Conservation (phyloP, 2,329 filamentous ascomycete species). For the Thelonectria discophora region DNA sequence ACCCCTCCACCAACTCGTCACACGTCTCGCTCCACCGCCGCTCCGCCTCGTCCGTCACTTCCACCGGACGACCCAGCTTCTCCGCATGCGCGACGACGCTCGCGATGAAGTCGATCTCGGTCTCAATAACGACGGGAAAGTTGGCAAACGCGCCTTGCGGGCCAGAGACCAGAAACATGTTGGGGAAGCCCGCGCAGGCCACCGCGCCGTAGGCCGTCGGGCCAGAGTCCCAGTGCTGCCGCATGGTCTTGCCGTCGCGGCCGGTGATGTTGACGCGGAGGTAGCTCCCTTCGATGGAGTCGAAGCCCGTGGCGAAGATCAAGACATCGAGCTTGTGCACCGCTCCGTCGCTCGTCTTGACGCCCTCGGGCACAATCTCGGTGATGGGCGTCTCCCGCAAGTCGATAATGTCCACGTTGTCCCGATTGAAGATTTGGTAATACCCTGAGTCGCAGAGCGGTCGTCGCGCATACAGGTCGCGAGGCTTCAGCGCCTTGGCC, state of each 20-base stretch:
- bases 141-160: slow-evolving; percentile 23
- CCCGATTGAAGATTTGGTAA: slow-evolving; percentile 59
- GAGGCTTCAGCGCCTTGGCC: slow-evolving; percentile 30
- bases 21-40: slow-evolving; percentile 4
- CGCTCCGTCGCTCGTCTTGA: slow-evolving; percentile 46
- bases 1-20: slow-evolving; percentile 8
- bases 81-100: slow-evolving; percentile 6
- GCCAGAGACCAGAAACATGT: slow-evolving; percentile 16
- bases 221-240: slow-evolving; percentile 2
- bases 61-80: neutral
- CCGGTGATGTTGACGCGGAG: neutral
- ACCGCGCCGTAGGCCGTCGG: neutral
- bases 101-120: slow-evolving; percentile 21
- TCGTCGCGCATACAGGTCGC: slow-evolving; percentile 27
- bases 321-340: slow-evolving; percentile 48
- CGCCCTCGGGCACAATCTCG: slow-evolving; percentile 47
- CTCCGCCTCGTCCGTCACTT: slow-evolving; percentile 4
- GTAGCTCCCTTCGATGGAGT: slow-evolving; percentile 40
- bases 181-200: slow-evolving; percentile 14
- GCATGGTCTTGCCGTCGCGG: neutral
- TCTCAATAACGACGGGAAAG: slow-evolving; percentile 13
- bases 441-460: slow-evolving; percentile 53
- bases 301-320: slow-evolving; percentile 55
- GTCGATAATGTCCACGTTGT: slow-evolving; percentile 57
- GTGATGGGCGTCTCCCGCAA: slow-evolving; percentile 53